These are phyloP conservation scores for Pseudofabraea citricarpa DNA, from an alignment of 2,329 filamentous ascomycete species.

Conservation along the genomic window DNA sequence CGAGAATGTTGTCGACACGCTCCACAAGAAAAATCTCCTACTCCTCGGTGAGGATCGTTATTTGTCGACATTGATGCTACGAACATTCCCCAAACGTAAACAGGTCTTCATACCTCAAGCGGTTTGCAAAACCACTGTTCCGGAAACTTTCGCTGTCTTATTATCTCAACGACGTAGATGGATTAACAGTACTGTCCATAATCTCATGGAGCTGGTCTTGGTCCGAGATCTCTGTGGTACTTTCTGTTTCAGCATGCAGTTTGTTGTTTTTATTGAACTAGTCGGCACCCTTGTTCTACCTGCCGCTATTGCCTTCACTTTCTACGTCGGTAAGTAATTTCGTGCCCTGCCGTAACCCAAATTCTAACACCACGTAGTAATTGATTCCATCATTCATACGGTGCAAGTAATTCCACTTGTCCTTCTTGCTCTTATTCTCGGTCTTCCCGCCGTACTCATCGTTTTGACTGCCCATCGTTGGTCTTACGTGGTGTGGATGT, in stretches of 20 bases:
- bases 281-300: constrained; percentile 92
- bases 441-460: constrained; percentile 87
- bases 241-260: constrained; percentile 99
- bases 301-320: constrained; percentile 92
- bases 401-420: constrained; percentile 88
- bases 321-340: constrained; percentile 77
- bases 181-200: constrained; percentile 99
- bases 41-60: constrained; percentile 92
- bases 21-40: constrained; percentile 96
- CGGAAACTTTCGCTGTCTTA: constrained; percentile 85
- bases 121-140: constrained; percentile 97
- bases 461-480: constrained; percentile 88
- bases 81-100: constrained; percentile 98
- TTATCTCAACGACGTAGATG: constrained; percentile 93
- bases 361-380: constrained; percentile 46
- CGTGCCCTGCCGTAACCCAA: not conserved
- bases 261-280: constrained; percentile 92
- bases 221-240: constrained; percentile 96
- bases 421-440: constrained; percentile 83
- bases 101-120: constrained; percentile 98
- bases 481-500: constrained; percentile 94
- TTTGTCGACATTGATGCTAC: constrained; percentile 93
- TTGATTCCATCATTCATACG: constrained; percentile 75
- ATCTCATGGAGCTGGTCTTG: constrained; percentile 93
- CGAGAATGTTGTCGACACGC: constrained; percentile 95